A percentile compares a stretch with the other conserved stretches of the same genome.
Conservation (phyloP, 768 basidiomycete species). For the Trametes meyenii region DNA sequence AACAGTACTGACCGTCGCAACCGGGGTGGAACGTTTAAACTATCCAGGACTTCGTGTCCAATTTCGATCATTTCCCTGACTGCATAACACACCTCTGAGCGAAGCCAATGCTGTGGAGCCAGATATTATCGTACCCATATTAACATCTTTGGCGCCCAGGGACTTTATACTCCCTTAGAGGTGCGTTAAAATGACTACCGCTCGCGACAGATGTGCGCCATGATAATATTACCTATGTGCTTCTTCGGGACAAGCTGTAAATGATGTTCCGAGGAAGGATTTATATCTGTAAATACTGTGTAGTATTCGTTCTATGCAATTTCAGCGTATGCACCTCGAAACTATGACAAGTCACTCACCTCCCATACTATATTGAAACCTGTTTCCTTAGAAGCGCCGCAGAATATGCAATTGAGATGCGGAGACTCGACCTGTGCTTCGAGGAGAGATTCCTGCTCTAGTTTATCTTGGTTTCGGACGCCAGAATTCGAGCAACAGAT, state of each 20-base stretch:
- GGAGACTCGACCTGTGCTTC: background rate
- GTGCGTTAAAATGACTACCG: background rate
- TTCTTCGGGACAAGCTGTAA: conserved; percentile 39
- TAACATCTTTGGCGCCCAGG: conserved; percentile 46
- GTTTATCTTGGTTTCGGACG: background rate
- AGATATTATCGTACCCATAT: conserved; percentile 45
- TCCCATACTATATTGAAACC: conserved; percentile 41
- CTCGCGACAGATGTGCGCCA: background rate
- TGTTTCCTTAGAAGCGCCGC: conserved; percentile 32
- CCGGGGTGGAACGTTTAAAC: conserved; percentile 42
- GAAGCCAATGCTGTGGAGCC: conserved; percentile 24
- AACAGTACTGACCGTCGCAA: conserved; percentile 48
- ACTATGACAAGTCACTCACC: conserved; percentile 25
- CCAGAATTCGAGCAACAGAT: background rate
- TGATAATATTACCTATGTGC: conserved; percentile 37
- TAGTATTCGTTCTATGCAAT: conserved; percentile 33
- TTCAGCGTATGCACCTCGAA: background rate
- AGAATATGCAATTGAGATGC: conserved; percentile 36
- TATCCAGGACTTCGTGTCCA: conserved; percentile 56
- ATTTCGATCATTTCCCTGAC: conserved; percentile 52
- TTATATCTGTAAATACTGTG: conserved; percentile 40
- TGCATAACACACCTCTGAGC: conserved; percentile 31
- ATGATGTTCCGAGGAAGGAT: conserved; percentile 40
- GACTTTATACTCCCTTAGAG: conserved; percentile 57
- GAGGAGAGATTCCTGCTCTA: conserved; percentile 12